phyloP scores from a whole-genome alignment of 768 basidiomycete species.

The Mycena maculata region DNA sequence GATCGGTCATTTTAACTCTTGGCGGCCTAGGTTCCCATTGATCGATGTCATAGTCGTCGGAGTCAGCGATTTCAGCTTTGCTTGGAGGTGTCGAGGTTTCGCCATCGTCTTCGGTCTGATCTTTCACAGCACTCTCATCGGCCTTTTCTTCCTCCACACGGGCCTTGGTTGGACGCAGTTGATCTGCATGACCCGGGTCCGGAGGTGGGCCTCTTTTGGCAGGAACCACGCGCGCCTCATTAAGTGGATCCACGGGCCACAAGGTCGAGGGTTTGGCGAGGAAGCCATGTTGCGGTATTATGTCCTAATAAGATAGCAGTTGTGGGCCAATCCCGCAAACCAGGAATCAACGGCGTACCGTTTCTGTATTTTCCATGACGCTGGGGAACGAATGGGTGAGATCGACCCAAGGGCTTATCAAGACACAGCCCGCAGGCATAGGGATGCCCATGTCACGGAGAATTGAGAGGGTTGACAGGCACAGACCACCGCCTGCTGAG shows the following conservation, averaged over 20 bases:
- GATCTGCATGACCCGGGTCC: conserved; percentile 62
- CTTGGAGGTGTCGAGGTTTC: background rate
- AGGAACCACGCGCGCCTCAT: conserved; percentile 49
- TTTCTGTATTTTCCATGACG: conserved; percentile 72
- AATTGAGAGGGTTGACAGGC: conserved; percentile 67
- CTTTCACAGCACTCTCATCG: background rate
- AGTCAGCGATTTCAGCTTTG: conserved; percentile 2
- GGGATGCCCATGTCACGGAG: conserved; percentile 78
- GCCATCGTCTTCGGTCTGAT: background rate
- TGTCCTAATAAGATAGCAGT: conserved; percentile 61
- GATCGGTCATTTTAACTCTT: conserved; percentile 65
- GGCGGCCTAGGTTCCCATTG: conserved; percentile 67
- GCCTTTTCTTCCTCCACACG: conserved; percentile 39
- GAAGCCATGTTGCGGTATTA: conserved; percentile 73
- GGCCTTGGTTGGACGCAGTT: conserved; percentile 49
- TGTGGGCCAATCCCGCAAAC: background rate
- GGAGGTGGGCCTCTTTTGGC: conserved; percentile 57
- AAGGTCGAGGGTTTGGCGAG: conserved; percentile 67
- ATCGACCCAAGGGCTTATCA: conserved; percentile 88
- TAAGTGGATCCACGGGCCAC: conserved; percentile 63
- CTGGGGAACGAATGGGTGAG: conserved; percentile 88
- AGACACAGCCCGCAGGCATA: conserved; percentile 78
- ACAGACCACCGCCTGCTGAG: conserved; percentile 80
- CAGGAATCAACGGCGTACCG: conserved; percentile 51
- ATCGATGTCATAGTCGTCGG: conserved; percentile 44